These are phyloP conservation scores for Termitomyces sp. DNA, from an alignment of 768 basidiomycete species.

Conservation along the genomic window DNA sequence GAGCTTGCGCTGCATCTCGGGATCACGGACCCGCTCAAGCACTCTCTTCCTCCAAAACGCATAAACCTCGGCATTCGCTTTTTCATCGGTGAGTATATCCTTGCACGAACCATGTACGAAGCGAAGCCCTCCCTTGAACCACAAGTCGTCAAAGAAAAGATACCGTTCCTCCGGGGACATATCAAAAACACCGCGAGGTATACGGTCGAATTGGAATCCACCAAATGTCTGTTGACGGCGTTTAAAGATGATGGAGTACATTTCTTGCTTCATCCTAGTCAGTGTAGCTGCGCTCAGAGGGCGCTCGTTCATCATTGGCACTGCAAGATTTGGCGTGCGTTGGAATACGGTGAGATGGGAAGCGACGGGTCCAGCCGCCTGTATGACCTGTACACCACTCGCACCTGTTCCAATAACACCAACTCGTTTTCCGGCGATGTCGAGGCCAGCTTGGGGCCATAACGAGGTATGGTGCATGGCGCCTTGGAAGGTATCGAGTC, in stretches of 20 bases:
- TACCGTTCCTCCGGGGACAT: conserved; percentile 17
- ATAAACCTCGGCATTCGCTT: conserved; percentile 18
- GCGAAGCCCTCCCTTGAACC: conserved; percentile 17
- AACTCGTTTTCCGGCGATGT: conserved; percentile 18
- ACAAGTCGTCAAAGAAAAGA: conserved; percentile 16
- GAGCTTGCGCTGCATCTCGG: conserved; percentile 17
- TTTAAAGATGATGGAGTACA: conserved; percentile 15
- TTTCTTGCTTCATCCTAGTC: conserved; percentile 12
- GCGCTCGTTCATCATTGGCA: conserved; percentile 19
- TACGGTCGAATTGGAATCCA: conserved; percentile 12
- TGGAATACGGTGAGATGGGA: conserved; percentile 22
- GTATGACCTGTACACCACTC: conserved; percentile 21
- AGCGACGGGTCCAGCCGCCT: conserved; percentile 16
- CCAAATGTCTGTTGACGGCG: conserved; percentile 16
- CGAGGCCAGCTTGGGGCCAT: conserved; percentile 18
- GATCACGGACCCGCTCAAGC: conserved; percentile 12
- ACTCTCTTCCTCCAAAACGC: conserved; percentile 21
- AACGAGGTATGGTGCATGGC: conserved; percentile 16
- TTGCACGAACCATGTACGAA: conserved; percentile 14
- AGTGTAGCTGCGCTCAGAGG: conserved; percentile 10
- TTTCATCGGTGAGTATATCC: conserved; percentile 12
- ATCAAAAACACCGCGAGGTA: conserved; percentile 9
- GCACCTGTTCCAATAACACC: conserved; percentile 23
- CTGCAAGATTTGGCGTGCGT: conserved; percentile 20
- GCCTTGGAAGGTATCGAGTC: conserved; percentile 19